These are phyloP conservation scores for Tilletia setariae DNA, from an alignment of 1,284 basidiomycete genomes.

Conservation along the genomic window DNA sequence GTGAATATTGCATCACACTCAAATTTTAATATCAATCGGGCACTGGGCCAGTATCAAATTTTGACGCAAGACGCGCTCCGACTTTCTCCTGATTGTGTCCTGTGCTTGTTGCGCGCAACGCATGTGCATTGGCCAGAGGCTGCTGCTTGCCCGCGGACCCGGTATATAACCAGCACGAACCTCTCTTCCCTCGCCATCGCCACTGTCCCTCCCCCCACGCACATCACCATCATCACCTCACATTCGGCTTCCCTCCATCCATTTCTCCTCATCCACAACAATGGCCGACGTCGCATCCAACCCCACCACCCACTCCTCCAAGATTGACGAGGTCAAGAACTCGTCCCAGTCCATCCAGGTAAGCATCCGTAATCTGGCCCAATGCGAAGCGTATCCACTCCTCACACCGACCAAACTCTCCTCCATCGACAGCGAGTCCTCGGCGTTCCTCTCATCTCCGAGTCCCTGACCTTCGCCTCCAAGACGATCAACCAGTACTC, in stretches of 20 bases:
- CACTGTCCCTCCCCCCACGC: not conserved
- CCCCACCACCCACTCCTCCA: not conserved
- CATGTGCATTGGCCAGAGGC: no score
- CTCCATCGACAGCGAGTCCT: not conserved
- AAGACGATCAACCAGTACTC: conserved; percentile 44
- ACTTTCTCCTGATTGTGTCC: no score
- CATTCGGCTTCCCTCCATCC: not conserved
- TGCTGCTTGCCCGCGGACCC: no score
- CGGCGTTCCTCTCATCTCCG: conserved; percentile 43
- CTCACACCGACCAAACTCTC: conserved; percentile 14
- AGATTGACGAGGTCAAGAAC: conserved; percentile 17
- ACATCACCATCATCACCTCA: not conserved
- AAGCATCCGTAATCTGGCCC: not conserved
- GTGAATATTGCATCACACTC: no score
- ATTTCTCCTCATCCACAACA: not conserved
- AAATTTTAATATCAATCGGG: no score
- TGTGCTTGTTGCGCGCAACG: no score
- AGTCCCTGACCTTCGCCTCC: conserved; percentile 40
- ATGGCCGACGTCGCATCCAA: conserved; percentile 1
- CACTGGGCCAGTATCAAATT: no score
- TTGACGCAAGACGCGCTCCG: no score
- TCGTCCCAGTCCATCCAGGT: conserved; percentile 14
- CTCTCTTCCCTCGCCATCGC: not conserved
- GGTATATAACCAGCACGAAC: no score
- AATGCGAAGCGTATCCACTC: no score